Evolutionary conservation across 805 yeast species (phyloP), one percentile per base, ranked within the genome.

Genomic region (Groenewaldozyma tartarivorans): DNA sequence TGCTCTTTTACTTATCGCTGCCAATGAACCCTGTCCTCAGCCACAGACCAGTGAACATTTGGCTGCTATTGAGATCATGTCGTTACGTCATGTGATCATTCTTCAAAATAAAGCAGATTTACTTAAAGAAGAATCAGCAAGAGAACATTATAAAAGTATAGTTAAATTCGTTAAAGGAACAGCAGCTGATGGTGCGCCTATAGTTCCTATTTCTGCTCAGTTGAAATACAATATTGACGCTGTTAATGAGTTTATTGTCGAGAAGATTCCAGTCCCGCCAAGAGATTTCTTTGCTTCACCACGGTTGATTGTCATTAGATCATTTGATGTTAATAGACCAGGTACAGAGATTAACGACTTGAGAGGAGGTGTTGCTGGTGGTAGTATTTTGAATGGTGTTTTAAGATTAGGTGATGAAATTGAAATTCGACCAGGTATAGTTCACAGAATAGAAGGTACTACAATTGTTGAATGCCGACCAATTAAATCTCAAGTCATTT

Each of bases 351-450:
- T 94, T 52, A 88, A 82, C 52, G 97, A 90, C 56, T 75, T 92
- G 63, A 88, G 88, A 69, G 99, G 99, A 58, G 99, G 99, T 79
- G 97, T 92, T 62, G 99, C 99, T 35, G 99, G 99, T 72, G 99
- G 99, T 54, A 86, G 96, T 40, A 90, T 92, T 56, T 74, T 92
- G 60, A 86, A 79, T 46, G 99, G 99, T 75, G 99, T 92, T 37
- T 85, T 92, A 72, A 81, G 84, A 62, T 73, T 92, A 49, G 97
- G 96, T 48, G 99, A 92, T 62, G 97, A 92, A 71, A 90, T 92
- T 58, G 99, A 92, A 71, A 88, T 92, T 60, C 77, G 98, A 66
- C 99, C 99, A 43, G 99, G 99, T 74, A 88, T 92, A 52, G 97
- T 92, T 46, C 87, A 96, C 50, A 92, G 88, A 64, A 94, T 85